Percentiles rank a stretch among this genome's conserved stretches.
phyloP scores from a whole-genome alignment of 352 stramenopile genomes.

The Globisporangium rhizosaccharum region DNA sequence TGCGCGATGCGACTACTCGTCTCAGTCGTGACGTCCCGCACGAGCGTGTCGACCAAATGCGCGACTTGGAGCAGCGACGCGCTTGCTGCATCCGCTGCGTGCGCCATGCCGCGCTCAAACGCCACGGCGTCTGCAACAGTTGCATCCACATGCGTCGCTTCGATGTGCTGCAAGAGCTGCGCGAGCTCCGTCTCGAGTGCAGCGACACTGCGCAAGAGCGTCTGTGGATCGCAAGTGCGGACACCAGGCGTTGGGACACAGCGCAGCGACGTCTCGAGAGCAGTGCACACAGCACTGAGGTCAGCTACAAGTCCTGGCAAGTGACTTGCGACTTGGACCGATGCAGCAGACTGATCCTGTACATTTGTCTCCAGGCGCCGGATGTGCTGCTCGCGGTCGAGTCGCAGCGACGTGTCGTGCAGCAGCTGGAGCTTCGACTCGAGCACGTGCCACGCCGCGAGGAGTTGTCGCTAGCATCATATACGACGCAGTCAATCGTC shows the following conservation, averaged over 20 bases:
- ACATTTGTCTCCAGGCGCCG: conserved; percentile 22
- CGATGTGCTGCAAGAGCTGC: conserved; percentile 20
- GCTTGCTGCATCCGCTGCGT: conserved; percentile 18
- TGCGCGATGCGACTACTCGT: conserved; percentile 34
- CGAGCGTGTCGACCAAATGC: conserved; percentile 28
- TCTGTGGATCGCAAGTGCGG: conserved; percentile 11
- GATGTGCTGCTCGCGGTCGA: conserved; percentile 35
- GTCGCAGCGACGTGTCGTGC: conserved; percentile 30
- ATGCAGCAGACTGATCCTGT: conserved; percentile 16
- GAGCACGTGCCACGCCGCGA: conserved; percentile 32
- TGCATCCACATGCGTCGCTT: conserved; percentile 16
- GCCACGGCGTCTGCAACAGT: conserved; percentile 22
- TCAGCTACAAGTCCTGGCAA: conserved; percentile 16
- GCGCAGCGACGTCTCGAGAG: conserved; percentile 29
- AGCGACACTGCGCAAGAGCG: conserved; percentile 32
- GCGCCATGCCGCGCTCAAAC: conserved; percentile 28
- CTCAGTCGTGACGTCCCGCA: conserved; percentile 31
- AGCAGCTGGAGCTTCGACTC: conserved; percentile 47
- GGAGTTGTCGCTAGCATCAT: conserved; percentile 32
- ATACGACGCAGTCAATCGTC: not conserved
- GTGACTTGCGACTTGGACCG: conserved; percentile 19
- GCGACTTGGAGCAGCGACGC: conserved; percentile 32
- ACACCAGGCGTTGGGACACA: conserved; percentile 29
- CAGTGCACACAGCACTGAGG: conserved; percentile 19
- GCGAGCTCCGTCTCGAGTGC: conserved; percentile 22